Conservation (phyloP, 139 green algal genomes). For the Chlamydomonas eustigma region DNA sequence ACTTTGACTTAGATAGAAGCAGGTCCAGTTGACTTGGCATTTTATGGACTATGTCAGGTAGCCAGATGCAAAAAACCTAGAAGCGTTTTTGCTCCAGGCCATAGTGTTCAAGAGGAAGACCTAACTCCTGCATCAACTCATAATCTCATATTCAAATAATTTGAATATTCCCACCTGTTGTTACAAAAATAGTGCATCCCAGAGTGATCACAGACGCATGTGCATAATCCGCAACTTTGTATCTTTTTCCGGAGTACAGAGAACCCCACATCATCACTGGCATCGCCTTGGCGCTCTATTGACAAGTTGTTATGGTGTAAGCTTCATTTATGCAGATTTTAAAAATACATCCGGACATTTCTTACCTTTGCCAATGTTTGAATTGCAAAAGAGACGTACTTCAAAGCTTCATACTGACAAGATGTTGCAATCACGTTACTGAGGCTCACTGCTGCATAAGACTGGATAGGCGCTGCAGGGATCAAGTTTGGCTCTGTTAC, state of each 20-base stretch:
- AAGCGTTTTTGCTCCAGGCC: too few relatives aligned
- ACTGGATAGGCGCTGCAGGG: slow-evolving; percentile 54
- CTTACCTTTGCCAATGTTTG: slow-evolving; percentile 85
- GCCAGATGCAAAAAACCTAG: too few relatives aligned
- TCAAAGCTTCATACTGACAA: slow-evolving; percentile 95
- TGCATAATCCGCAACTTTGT: slow-evolving; percentile 71
- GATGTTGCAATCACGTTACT: slow-evolving; percentile 88
- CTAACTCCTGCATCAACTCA: too few relatives aligned
- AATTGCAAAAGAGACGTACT: slow-evolving; percentile 93
- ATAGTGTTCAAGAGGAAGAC: too few relatives aligned
- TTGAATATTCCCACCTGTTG: slow-evolving; percentile 25
- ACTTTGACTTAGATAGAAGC: too few relatives aligned
- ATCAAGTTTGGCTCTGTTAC: slow-evolving; percentile 14
- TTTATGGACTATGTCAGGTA: too few relatives aligned
- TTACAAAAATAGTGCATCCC: slow-evolving; percentile 78
- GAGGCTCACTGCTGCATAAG: slow-evolving; percentile 63
- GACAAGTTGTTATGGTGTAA: not conserved
- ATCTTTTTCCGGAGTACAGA: slow-evolving; percentile 74
- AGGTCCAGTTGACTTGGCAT: slow-evolving; percentile 2
- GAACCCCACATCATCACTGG: slow-evolving; percentile 93
- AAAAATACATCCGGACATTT: too few relatives aligned
- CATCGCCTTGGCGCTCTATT: slow-evolving; percentile 87
- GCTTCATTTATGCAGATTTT: not conserved
- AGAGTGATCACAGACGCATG: slow-evolving; percentile 65
- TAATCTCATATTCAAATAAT: not conserved